These are phyloP conservation scores for Neurospora sp. DNA, from an alignment of 495 filamentous ascomycete species.

Conservation along the genomic window DNA sequence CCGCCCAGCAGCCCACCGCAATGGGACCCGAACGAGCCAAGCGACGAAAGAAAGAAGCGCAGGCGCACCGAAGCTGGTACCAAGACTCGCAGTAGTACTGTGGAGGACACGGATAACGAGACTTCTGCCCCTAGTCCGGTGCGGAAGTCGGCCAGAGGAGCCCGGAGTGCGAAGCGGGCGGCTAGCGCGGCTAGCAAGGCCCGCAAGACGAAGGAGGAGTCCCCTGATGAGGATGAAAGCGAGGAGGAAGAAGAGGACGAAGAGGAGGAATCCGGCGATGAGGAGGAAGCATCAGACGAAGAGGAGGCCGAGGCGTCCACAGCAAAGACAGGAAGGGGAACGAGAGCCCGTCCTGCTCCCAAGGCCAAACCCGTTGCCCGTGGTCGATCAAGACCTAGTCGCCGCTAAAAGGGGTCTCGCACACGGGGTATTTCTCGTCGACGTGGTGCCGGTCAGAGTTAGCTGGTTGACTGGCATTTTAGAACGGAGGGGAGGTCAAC, in stretches of 20 bases:
- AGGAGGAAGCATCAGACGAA: slow-evolving; percentile 20
- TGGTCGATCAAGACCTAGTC: background rate
- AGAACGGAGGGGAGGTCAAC: background rate
- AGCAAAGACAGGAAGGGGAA: slow-evolving; percentile 15
- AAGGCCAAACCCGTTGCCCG: slow-evolving; percentile 1
- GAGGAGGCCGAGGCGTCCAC: slow-evolving; percentile 21
- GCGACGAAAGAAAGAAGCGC: slow-evolving; percentile 30
- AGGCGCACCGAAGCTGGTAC: slow-evolving; percentile 26
- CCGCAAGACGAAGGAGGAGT: slow-evolving; percentile 30
- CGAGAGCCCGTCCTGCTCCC: slow-evolving; percentile 11
- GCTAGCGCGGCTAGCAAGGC: slow-evolving; percentile 31
- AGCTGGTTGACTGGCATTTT: background rate
- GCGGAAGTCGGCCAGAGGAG: slow-evolving; percentile 24
- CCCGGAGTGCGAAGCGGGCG: slow-evolving; percentile 29
- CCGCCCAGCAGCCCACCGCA: slow-evolving; percentile 46
- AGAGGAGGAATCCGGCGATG: slow-evolving; percentile 29
- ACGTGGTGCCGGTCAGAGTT: background rate
- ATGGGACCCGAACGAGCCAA: slow-evolving; percentile 32
- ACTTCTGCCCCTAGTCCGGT: slow-evolving; percentile 27
- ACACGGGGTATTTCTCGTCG: background rate
- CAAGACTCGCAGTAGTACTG: slow-evolving; percentile 39
- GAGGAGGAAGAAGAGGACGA: slow-evolving; percentile 49
- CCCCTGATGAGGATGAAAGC: slow-evolving; percentile 59
- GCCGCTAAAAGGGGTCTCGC: background rate
- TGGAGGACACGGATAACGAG: slow-evolving; percentile 44